phyloP scores from a whole-genome alignment of 2,329 filamentous ascomycete species.

The Leptographium procerum region DNA sequence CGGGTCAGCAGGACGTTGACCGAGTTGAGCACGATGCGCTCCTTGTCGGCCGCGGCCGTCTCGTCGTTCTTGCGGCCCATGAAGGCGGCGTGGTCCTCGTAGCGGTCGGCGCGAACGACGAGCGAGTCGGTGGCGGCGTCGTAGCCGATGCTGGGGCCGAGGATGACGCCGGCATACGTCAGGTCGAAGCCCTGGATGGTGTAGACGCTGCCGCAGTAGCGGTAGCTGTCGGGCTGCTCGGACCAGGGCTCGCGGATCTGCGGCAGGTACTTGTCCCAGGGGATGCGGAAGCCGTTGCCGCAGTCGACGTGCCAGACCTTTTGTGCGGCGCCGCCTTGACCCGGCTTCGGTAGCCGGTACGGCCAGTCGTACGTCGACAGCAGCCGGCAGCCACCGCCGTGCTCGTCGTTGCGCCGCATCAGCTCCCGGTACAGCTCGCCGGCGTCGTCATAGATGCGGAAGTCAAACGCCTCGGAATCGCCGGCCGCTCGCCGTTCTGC shows the following conservation, averaged over 20 bases:
- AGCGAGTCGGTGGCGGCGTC: background rate
- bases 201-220: slow-evolving; percentile 7
- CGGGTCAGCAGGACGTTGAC: slow-evolving; percentile 6
- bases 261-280: slow-evolving; percentile 7
- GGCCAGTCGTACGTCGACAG: slow-evolving; percentile 7
- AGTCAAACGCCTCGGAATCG: slow-evolving; percentile 2
- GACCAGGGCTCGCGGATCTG: slow-evolving; percentile 4
- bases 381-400: slow-evolving; percentile 3
- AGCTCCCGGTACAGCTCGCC: slow-evolving; percentile 4
- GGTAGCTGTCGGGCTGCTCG: slow-evolving; percentile 7
- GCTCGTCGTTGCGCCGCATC: slow-evolving; percentile 4
- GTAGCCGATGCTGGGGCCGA: slow-evolving; percentile 6
- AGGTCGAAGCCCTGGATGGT: slow-evolving; percentile 9
- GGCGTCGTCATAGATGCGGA: slow-evolving; percentile 5
- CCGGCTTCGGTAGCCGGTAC: slow-evolving; percentile 4
- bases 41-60: slow-evolving; percentile 1
- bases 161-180: slow-evolving; percentile 5
- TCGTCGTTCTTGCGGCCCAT: slow-evolving; percentile 7
- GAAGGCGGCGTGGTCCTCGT: slow-evolving; percentile 6
- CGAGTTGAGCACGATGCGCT: slow-evolving; percentile 6
- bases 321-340: slow-evolving; percentile 1
- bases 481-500: background rate
- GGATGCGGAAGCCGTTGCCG: slow-evolving; percentile 6
- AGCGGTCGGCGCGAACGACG: background rate
- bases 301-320: slow-evolving; percentile 5